Evolutionary conservation across 805 yeast species (phyloP), one percentile per base, ranked within the genome.

Genomic region (Suhomyces sp.): DNA sequence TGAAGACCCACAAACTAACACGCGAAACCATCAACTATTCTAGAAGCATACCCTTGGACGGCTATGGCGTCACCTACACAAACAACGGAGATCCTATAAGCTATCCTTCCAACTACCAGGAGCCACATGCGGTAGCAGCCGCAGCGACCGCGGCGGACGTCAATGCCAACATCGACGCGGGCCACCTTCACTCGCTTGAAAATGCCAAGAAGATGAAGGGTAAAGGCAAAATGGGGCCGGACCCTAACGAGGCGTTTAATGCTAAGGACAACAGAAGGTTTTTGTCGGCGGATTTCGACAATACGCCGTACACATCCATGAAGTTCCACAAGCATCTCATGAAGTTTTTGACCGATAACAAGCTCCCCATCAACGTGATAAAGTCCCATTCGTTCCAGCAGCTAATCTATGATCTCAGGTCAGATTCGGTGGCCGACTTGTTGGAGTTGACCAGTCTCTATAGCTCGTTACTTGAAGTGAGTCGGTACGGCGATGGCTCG

Each of bases 341-440:
- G 71, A 73, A 70, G 56, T 82, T 81, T 53, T 62, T 81, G 38
- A 71, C 77, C 13, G 85, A 81, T n/a, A 79, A 82, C 63, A 80
- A 79, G 59, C 65, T 82, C 9, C 74, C 82, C 0, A 71, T 80
- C 29, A 69, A 67, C 22, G 74, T 76, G 8, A 76, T 80, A n/a
- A 78, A 77, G 63, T 75, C 82, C 48, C 76, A 70, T 22, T 71
- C 82, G 7, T 82, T 82, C 59, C 79, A 78, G 60, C 84, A 81
- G 56, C 60, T 82, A 42, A 68, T 82, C 13, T 76, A 73, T 58
- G 82, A 82, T 44, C 68, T 82, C 54, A 69, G 80, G 49, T 78
- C 83, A 0, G 80, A 75, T 31, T 74, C 81, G 0, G 66, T 81
- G 3, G 55, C 62, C 1, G 85, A 81, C 54, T 64, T 82, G 56